Base-by-base conservation (phyloP, 1,139 yeast species). In the Citeromyces hawaiiensis region DNA sequence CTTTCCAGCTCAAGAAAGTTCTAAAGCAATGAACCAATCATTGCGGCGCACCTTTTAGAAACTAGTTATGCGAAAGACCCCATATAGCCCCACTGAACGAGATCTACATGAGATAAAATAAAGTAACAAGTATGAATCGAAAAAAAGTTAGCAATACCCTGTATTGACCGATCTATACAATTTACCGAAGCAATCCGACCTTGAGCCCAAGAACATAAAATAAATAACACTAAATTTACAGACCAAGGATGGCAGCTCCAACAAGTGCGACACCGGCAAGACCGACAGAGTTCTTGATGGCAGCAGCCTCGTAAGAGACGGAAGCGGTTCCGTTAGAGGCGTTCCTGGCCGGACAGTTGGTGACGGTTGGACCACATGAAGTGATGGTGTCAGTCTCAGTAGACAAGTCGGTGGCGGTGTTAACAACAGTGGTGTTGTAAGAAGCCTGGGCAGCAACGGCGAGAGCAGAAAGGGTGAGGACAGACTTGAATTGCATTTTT, bases 181-280 rank as follows among this genome's bases (percentile, higher is more conserved):
- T 19, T 19, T 19, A 19, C 21, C 21, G 21, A 19, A 19, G 21
- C 7, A 19, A 19, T 19, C 21, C 21, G 21, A 19, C 21, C 21
- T 19, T 19, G 21, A 19, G 21, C 21, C 21, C 21, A 19, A 19
- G 34, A 35, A 37, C 35, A 17, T 39, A 11, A 38, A 18, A 38
- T 38, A 19, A 35, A 38, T 37, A 29, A 13, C 36, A 41, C 27
- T 16, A 25, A 38, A 46, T 61, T 72, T 75, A 75, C 68, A 75
- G 71, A 55, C 74, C 66, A 61, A 76, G 68, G 57, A 78, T 83
- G 54, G 75, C 72, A 64, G 81, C 83, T 53, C 81, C 83, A 52
- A 82, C 83, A 49, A 76, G 76, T 56, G 76, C 81, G 57, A 82
- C 83, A 64, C 81, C 83, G 59, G 76, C 68, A 64, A 78, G 79